Evolutionary conservation across 805 yeast genomes (phyloP), one percentile per base, ranked within the genome.

Genomic region (Nakazawaea anatomiae): DNA sequence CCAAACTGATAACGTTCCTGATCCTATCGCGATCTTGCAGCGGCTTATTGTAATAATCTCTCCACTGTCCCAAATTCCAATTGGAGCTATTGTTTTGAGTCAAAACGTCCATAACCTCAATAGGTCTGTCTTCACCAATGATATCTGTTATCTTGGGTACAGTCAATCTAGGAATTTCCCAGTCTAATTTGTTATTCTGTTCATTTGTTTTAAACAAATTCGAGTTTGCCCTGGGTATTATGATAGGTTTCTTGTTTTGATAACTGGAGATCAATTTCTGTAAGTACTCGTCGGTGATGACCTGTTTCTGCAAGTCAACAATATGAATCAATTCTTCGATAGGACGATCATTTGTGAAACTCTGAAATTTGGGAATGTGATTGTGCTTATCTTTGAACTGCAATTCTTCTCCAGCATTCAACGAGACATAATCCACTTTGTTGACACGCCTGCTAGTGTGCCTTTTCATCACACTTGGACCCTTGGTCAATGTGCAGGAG

Each of bases 71-170:
- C 70, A 89, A 65, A 18, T 76, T 73, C 96, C 96, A 89, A 10
- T 76, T 75, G 0, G 83, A 80, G 10, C 72, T 60, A 39, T 80
- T 76, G 50, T 85, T 84, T 59, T 90, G 97, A 0, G 95, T 83
- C 27, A 86, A 72, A 4, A 89, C 96, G 63, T 90, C 96, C 92
- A 90, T 88, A 1, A 90, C 96, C 50, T 88, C 95, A 1, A 90
- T 76, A 1, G 75, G 76, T 4, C 69, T 67, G 39, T 82, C 85
- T 4, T 67, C 76, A 0, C 96, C 96, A 30, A 89, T 75, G 10
- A 72, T 60, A 5, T 75, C 74, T 0, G 85, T 70, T 0, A 88
- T 74, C 53, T 79, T 70, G 42, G 76, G 72, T 5, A 88, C 82
- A 6, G 80, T 74, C 39, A 87, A 69, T 6, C 60, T 58, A 0